These are phyloP conservation scores for Kodamaea derodonti DNA, from an alignment of 1,139 yeast genomes.

Conservation along the genomic window DNA sequence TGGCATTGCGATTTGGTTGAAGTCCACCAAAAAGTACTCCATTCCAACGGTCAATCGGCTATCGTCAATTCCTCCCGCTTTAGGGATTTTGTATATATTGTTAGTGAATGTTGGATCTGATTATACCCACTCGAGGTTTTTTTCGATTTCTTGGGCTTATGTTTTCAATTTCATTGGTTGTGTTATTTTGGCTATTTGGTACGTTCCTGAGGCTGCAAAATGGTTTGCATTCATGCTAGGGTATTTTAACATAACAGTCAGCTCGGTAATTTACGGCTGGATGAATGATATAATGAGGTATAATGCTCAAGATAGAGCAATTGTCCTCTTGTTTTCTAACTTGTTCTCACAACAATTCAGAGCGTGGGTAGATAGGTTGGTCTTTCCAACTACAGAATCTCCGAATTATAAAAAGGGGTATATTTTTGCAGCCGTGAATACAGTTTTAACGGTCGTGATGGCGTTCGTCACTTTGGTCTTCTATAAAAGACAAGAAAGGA, in stretches of 20 bases:
- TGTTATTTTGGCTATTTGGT: conserved; percentile 43
- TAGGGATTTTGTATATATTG: conserved; percentile 47
- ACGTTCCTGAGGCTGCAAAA: conserved; percentile 39
- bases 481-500: conserved; percentile 55
- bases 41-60: conserved; percentile 31
- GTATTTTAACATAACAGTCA: conserved; percentile 35
- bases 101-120: conserved; percentile 44
- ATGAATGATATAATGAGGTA: conserved; percentile 37
- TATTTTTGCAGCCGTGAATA: conserved; percentile 47
- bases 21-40: conserved; percentile 22
- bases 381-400: conserved; percentile 29
- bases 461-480: conserved; percentile 49
- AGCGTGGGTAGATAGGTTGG: conserved; percentile 27
- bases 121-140: conserved; percentile 50
- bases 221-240: conserved; percentile 47
- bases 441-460: conserved; percentile 47
- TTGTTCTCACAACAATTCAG: conserved; percentile 34
- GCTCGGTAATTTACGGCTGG: conserved; percentile 45
- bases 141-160: conserved; percentile 53
- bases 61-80: conserved; percentile 43
- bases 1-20: conserved; percentile 34
- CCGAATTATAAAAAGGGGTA: conserved; percentile 39
- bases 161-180: conserved; percentile 36
- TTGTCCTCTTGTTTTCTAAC: conserved; percentile 33
- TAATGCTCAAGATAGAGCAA: conserved; percentile 33